These are phyloP conservation scores for Fistulifera pelliculosa DNA, from an alignment of 108 stramenopile genomes.

Conservation along the genomic window DNA sequence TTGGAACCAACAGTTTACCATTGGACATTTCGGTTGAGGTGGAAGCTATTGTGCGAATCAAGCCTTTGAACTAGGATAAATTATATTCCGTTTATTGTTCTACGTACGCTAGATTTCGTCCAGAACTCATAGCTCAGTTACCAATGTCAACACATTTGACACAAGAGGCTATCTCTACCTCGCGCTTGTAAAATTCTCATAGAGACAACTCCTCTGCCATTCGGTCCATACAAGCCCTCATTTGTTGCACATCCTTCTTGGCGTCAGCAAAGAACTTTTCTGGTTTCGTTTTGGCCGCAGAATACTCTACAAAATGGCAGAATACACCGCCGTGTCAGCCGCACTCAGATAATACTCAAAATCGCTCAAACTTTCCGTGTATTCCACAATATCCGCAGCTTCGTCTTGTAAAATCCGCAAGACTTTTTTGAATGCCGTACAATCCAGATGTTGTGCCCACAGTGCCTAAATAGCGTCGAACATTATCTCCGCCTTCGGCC, in stretches of 20 bases:
- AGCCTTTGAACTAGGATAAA: neutral
- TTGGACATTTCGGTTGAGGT: slow-evolving; percentile 51
- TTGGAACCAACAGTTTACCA: slow-evolving; percentile 51
- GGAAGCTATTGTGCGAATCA: slow-evolving; percentile 53
- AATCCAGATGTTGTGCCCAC: slow-evolving; percentile 35
- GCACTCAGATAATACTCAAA: slow-evolving; percentile 24
- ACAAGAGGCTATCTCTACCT: too few relatives aligned
- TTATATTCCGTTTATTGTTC: too few relatives aligned
- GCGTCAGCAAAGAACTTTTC: slow-evolving; percentile 44
- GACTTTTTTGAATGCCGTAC: slow-evolving; percentile 38
- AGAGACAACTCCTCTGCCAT: slow-evolving; percentile 15
- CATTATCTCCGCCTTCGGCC: slow-evolving; percentile 46
- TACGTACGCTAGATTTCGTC: too few relatives aligned
- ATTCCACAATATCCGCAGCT: slow-evolving; percentile 49
- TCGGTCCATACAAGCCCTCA: slow-evolving; percentile 26
- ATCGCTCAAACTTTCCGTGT: slow-evolving; percentile 29
- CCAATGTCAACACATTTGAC: too few relatives aligned
- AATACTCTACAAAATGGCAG: slow-evolving; percentile 36
- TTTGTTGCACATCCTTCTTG: slow-evolving; percentile 31
- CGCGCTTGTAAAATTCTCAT: too few relatives aligned
- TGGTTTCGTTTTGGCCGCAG: slow-evolving; percentile 25
- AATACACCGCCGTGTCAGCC: slow-evolving; percentile 39
- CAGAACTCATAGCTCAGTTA: too few relatives aligned
- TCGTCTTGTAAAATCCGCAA: slow-evolving; percentile 32
- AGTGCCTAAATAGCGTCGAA: slow-evolving; percentile 54